These are phyloP conservation scores for Apophysomyces trapeziformis DNA, from an alignment of 371 early-diverging fungal genomes.

Conservation along the genomic window DNA sequence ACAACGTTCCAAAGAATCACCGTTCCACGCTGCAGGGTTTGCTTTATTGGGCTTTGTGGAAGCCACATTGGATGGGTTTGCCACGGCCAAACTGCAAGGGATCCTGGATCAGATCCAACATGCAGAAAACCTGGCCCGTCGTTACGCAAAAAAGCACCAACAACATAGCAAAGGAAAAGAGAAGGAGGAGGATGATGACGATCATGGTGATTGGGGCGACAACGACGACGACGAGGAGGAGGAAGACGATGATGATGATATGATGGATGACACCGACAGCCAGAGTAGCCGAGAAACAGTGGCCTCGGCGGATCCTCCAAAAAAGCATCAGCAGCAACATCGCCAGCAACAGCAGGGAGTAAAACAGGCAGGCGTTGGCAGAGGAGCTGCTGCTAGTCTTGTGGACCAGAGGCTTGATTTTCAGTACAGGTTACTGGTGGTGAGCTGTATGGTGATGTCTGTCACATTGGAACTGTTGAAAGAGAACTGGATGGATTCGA, in stretches of 20 bases:
- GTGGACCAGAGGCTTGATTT: not conserved
- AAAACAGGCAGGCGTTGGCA: too few species aligned
- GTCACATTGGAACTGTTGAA: slow-evolving; percentile 37
- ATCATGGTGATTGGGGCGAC: not conserved
- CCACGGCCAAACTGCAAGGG: slow-evolving; percentile 17
- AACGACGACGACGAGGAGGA: not conserved
- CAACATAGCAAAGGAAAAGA: not conserved
- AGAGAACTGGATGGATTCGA: slow-evolving; percentile 34
- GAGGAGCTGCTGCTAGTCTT: too few species aligned
- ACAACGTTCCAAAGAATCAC: slow-evolving; percentile 23
- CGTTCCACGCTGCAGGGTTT: slow-evolving; percentile 37
- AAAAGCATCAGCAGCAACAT: too few species aligned
- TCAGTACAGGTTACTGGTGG: slow-evolving; percentile 29
- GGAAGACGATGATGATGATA: not conserved
- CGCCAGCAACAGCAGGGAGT: too few species aligned
- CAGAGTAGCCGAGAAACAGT: too few species aligned
- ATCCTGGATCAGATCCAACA: slow-evolving; percentile 16
- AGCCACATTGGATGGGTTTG: slow-evolving; percentile 30
- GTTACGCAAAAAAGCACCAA: not conserved
- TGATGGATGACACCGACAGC: not conserved
- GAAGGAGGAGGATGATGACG: not conserved
- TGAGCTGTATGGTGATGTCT: slow-evolving; percentile 34
- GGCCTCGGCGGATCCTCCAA: too few species aligned
- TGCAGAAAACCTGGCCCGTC: slow-evolving; percentile 15
- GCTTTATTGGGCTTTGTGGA: slow-evolving; percentile 31